Conservation (phyloP, 2,329 filamentous ascomycete species). For the Nigrospora sphaerica region DNA sequence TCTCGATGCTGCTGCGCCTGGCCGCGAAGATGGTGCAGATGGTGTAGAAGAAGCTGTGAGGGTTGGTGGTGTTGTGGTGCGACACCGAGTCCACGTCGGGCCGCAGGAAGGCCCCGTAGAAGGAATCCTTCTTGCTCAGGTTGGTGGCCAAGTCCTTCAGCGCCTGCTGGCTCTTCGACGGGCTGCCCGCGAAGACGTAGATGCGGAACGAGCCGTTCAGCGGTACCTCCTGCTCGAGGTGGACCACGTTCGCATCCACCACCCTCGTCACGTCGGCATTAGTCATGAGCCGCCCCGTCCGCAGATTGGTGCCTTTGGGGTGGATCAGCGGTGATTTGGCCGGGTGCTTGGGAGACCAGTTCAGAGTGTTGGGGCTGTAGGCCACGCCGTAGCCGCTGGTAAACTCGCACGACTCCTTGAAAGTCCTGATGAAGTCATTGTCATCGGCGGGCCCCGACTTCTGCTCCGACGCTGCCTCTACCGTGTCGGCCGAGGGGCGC, state of each 20-base stretch:
- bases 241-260: slow-evolving; percentile 81
- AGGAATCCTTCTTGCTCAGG: slow-evolving; percentile 60
- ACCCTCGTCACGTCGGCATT: slow-evolving; percentile 80
- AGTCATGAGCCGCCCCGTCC: slow-evolving; percentile 67
- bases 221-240: slow-evolving; percentile 84
- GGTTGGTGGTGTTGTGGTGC: slow-evolving; percentile 77
- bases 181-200: slow-evolving; percentile 75
- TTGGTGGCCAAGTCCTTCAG: slow-evolving; percentile 63
- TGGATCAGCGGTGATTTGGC: slow-evolving; percentile 66
- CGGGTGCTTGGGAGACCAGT: slow-evolving; percentile 70
- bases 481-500: slow-evolving; percentile 65
- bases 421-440: slow-evolving; percentile 80
- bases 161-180: slow-evolving; percentile 50
- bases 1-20: slow-evolving; percentile 62
- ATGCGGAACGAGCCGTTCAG: slow-evolving; percentile 83
- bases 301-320: slow-evolving; percentile 56
- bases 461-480: slow-evolving; percentile 53
- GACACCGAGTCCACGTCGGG: slow-evolving; percentile 55
- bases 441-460: slow-evolving; percentile 37
- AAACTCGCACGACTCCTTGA: slow-evolving; percentile 88
- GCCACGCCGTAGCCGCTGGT: slow-evolving; percentile 87
- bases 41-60: slow-evolving; percentile 77
- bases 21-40: slow-evolving; percentile 69
- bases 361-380: slow-evolving; percentile 75
- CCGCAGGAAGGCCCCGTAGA: slow-evolving; percentile 61